Evolutionary conservation across 306 rosid species (phyloP).

Genomic region (Fagus crenata): DNA sequence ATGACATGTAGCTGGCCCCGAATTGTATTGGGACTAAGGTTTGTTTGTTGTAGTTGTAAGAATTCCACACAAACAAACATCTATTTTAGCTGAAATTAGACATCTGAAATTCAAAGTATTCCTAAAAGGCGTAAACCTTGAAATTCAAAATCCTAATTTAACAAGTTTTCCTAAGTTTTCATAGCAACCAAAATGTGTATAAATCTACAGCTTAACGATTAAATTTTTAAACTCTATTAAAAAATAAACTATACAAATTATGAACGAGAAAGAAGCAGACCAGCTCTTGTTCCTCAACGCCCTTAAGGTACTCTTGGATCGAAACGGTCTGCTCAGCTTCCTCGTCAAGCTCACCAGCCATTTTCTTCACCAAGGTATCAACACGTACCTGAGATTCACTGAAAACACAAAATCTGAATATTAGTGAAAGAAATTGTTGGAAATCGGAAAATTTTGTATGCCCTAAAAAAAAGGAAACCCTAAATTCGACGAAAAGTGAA

Average conservation of each 20-base stretch:
- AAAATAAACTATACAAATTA: background rate
- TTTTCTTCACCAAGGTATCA: conserved; percentile 27
- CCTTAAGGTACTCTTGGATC: conserved; percentile 74
- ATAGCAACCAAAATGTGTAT: background rate
- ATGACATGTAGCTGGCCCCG: too few species aligned
- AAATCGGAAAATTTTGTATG: background rate
- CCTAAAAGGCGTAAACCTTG: background rate
- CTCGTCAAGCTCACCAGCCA: conserved; percentile 67
- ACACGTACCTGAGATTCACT: conserved; percentile 28
- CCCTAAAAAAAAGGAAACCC: conserved; percentile 48
- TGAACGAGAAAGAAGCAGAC: conserved; percentile 35
- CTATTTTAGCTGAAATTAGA: background rate
- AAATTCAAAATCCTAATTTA: background rate
- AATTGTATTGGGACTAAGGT: too few species aligned
- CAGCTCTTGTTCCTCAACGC: conserved; percentile 88
- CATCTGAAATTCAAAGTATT: background rate
- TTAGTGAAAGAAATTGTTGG: background rate
- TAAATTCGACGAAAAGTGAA: conserved; percentile 31
- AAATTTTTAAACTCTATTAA: too few species aligned
- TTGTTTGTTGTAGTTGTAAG: too few species aligned
- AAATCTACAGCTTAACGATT: background rate
- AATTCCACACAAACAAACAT: background rate
- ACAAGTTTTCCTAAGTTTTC: background rate
- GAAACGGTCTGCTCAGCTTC: conserved; percentile 70
- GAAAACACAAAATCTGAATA: background rate